Evolutionary conservation across 257 asterid genomes (phyloP), one percentile per base, ranked within the genome.

Genomic region (Leonotis leonurus): DNA sequence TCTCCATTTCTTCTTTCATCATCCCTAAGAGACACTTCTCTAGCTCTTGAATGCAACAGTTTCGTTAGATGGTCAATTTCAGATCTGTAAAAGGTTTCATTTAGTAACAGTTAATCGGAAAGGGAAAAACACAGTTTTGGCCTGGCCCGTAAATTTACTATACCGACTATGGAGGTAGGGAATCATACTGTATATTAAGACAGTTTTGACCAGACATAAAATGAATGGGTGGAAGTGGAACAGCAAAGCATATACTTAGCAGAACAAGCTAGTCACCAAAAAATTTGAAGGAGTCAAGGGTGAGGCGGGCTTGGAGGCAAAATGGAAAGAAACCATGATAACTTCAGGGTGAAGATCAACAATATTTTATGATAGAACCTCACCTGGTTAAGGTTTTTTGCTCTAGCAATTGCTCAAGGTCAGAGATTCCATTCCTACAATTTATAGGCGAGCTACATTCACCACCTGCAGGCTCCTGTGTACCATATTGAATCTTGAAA

Each of bases 371-470:
- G 32, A 33, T 29, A n/a, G 58, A 67, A 68, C 27, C 53, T 54
- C 45, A 83, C 95, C 81, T 81, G 43, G 81, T 79, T 69, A 87
- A 85, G n/a, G 84, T 77, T 65, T 82, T 82, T 62, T 78, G 82
- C 78, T 70, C 80, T 68, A 87, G 74, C 78, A 81, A 60, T 29
- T 79, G 78, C 80, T 85, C 95, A 35, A 87, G 84, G 69, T 79
- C 89, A 50, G 85, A 79, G 64, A 87, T 74, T 16, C 76, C 70
- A 26, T 70, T 68, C 54, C 62, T 65, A n/a, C n/a, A n/a, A 49
- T 33, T 48, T 24, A 60, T 14, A 16, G 69, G 57, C 68, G 64
- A 71, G 67, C 67, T 72, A 68, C 61, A 56, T 37, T 74, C 75
- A 64, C 50, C 75, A 50, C 62, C 65, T 32, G 71, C 80, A 27